Conservation (phyloP, 2,329 filamentous ascomycete genomes). For the Trichoderma breve region DNA sequence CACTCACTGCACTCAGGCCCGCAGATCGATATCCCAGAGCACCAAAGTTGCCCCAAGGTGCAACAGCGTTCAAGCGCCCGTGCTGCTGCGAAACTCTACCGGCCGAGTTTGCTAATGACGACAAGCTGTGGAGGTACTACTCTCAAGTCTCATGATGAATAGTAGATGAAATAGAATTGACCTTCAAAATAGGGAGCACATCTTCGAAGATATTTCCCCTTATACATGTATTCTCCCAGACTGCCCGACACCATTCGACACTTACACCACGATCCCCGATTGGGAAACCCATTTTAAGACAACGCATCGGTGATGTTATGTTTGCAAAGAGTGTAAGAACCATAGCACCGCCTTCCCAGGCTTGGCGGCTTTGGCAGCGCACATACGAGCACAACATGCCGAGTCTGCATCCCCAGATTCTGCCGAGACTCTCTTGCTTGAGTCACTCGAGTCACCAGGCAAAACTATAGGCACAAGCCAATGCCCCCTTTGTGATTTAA, state of each 20-base stretch:
- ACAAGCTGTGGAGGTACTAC: rapidly evolving
- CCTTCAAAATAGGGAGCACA: background rate
- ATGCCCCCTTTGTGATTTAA: background rate
- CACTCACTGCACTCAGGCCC: background rate
- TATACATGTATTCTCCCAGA: background rate
- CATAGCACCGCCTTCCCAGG: background rate
- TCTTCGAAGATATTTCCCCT: background rate
- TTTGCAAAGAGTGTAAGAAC: too few species aligned
- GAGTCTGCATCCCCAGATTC: background rate
- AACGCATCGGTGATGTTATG: background rate
- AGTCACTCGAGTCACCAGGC: too few species aligned
- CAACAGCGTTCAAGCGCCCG: background rate
- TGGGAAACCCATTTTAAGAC: background rate
- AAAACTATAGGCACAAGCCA: background rate
- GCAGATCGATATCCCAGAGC: background rate
- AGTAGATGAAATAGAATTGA: background rate
- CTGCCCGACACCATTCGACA: background rate
- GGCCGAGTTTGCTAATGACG: rapidly evolving
- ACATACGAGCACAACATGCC: background rate
- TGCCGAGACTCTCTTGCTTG: too few species aligned
- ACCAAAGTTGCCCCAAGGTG: background rate
- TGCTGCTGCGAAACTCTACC: background rate
- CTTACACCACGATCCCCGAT: background rate
- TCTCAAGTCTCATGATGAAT: background rate
- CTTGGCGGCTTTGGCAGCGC: rapidly evolving